Evolutionary conservation across 78 protist species (phyloP).

Genomic region (Tieghemostelium lacteum): DNA sequence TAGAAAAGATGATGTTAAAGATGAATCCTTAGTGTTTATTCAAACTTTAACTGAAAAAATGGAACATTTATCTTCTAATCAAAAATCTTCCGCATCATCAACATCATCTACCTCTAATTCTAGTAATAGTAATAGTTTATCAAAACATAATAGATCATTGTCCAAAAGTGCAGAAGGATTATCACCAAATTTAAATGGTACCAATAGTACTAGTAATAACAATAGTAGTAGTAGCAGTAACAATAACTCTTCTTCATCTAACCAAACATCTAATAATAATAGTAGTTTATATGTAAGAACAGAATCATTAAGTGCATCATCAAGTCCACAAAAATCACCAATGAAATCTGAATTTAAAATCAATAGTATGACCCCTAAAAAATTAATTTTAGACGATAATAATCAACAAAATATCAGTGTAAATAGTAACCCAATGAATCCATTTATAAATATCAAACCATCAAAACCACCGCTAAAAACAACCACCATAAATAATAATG

Average conservation of each 20-base stretch:
- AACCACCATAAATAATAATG: too few relatives aligned
- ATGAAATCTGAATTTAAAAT: neutral
- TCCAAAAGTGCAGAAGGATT: neutral
- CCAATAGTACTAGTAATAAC: neutral
- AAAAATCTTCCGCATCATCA: neutral
- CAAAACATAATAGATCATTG: neutral
- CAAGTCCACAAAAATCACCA: neutral
- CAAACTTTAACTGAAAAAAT: slow-evolving; percentile 13
- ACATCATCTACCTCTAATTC: neutral
- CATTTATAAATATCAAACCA: too few relatives aligned
- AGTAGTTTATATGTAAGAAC: too few relatives aligned
- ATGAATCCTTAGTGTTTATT: neutral
- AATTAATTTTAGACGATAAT: too few relatives aligned
- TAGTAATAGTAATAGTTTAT: too few relatives aligned
- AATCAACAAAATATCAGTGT: too few relatives aligned
- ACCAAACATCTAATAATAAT: too few relatives aligned
- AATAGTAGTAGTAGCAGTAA: neutral
- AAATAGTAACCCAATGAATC: too few relatives aligned
- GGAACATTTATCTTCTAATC: too few relatives aligned
- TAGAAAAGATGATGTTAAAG: neutral
- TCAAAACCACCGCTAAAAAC: too few relatives aligned
- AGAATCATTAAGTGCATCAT: neutral
- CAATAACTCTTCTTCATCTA: too few relatives aligned
- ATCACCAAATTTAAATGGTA: neutral
- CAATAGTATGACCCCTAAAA: neutral